Base-by-base conservation (phyloP, 1,139 yeast genomes). In the Candida sp. region DNA sequence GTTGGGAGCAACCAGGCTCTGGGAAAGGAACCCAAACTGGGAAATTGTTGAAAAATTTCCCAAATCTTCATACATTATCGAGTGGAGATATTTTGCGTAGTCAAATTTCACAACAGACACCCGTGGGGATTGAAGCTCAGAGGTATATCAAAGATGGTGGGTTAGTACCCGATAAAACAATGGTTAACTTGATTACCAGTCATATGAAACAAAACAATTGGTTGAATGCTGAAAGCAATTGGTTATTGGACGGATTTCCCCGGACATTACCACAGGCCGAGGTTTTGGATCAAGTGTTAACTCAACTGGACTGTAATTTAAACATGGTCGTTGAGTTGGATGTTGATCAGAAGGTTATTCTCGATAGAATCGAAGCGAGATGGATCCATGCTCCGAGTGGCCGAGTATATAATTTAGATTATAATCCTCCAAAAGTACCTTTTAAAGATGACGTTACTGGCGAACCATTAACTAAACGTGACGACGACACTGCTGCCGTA, bases 191-290 rank as follows among this genome's bases (percentile, higher is more conserved):
- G 34, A 76, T 90, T 2, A 69, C 76, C 3, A 52, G 63, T 22
- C 84, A 85, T 48, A 62, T 88, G 46, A 44, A 53, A 12, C 47
- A 54, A 7, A 57, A 66, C 21, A 58, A 66, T 4, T 81, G 86
- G 81, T 67, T 84, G 38, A 64, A 68, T 39, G 43, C 63, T 1
- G 46, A 62, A 4, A 53, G 82, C 1, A 69, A 81, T 9, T 90
- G 96, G 90, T 68, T 91, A 27, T 70, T 91, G 43, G 98, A 91
- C 59, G 98, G 98, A 39, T 91, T 90, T 58, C 98, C 98, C 2
- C 70, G 98, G 48, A 91, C 95, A 0, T 61, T 69, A 22, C 66
- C 65, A 3, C 98, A 91, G 63, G 97, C 97, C 0, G 56, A 63
- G 29, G 73, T 73, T 5, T 67, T 91, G 37, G 81, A 81, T 45